Conservation (phyloP, 352 stramenopile species). For the Globisporangium spinosum region DNA sequence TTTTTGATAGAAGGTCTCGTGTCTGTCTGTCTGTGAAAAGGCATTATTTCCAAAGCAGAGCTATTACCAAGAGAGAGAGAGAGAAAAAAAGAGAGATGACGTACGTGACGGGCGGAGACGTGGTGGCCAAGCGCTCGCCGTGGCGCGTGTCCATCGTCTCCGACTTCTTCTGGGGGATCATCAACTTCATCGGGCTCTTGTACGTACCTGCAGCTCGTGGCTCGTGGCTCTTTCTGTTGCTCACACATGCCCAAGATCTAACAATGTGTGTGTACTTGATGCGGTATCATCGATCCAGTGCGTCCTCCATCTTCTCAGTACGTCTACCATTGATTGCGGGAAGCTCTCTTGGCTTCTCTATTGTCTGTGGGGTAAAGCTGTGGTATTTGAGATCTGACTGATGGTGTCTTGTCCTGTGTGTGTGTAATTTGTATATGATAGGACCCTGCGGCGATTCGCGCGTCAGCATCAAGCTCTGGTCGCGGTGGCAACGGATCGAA, state of each 20-base stretch:
- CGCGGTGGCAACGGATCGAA: neutral
- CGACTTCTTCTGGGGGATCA: constrained; percentile 64
- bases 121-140: constrained; percentile 61
- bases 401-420: constrained; percentile 1
- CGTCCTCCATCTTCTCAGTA: constrained; percentile 63
- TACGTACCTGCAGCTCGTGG: constrained; percentile 26
- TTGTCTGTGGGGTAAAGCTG: neutral
- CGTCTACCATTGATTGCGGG: neutral
- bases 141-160: constrained; percentile 69
- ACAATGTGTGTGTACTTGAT: neutral
- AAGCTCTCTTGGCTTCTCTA: neutral
- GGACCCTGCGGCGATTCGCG: constrained; percentile 40
- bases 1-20: neutral
- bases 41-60: neutral
- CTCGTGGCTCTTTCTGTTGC: neutral
- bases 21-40: constrained; percentile 1
- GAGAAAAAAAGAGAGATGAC: constrained; percentile 33
- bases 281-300: constrained; percentile 18
- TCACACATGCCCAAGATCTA: too few relatives aligned
- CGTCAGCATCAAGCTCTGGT: constrained; percentile 13
- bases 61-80: neutral
- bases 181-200: constrained; percentile 80
- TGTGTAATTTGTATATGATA: constrained; percentile 13
- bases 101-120: constrained; percentile 56
- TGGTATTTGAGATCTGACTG: neutral